Evolutionary conservation across 345 rosid species (phyloP).

Genomic region (Lumnitzera racemosa): DNA sequence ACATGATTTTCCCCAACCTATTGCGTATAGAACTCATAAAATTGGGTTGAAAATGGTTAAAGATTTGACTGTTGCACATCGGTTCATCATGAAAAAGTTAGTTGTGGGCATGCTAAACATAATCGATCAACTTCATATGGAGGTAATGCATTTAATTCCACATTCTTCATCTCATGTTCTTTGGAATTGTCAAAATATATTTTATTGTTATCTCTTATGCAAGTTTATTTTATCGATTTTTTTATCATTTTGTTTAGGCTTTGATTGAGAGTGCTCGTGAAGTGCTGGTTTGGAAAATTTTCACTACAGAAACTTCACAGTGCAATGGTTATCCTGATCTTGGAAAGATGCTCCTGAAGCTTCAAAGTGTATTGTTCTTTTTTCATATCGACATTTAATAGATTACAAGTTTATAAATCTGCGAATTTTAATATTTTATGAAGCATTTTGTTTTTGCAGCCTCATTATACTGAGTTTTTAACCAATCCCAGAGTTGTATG

Average conservation of each 20-base stretch:
- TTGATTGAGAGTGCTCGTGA: constrained; percentile 63
- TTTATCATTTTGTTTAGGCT: constrained; percentile 43
- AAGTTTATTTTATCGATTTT: background rate
- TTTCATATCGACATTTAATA: background rate
- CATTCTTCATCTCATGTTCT: background rate
- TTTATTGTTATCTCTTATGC: constrained; percentile 6
- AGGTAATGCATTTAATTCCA: constrained; percentile 31
- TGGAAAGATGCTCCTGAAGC: constrained; percentile 87
- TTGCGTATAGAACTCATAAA: constrained; percentile 69
- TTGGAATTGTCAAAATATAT: background rate
- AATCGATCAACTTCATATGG: constrained; percentile 71
- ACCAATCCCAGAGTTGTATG: too few relatives aligned
- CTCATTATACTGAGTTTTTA: too few relatives aligned
- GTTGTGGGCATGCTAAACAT: constrained; percentile 84
- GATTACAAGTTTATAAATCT: too few relatives aligned
- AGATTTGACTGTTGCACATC: constrained; percentile 73
- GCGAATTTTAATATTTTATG: too few relatives aligned
- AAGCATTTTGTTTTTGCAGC: too few relatives aligned
- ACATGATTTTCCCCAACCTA: constrained; percentile 79
- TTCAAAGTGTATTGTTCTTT: constrained; percentile 54
- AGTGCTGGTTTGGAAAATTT: constrained; percentile 83
- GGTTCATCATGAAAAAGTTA: constrained; percentile 77
- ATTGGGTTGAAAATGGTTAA: constrained; percentile 76
- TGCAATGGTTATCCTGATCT: constrained; percentile 74
- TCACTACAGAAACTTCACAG: constrained; percentile 79